These are phyloP conservation scores for Oemleria cerasiformis DNA, from an alignment of 306 rosid species.

Conservation along the genomic window DNA sequence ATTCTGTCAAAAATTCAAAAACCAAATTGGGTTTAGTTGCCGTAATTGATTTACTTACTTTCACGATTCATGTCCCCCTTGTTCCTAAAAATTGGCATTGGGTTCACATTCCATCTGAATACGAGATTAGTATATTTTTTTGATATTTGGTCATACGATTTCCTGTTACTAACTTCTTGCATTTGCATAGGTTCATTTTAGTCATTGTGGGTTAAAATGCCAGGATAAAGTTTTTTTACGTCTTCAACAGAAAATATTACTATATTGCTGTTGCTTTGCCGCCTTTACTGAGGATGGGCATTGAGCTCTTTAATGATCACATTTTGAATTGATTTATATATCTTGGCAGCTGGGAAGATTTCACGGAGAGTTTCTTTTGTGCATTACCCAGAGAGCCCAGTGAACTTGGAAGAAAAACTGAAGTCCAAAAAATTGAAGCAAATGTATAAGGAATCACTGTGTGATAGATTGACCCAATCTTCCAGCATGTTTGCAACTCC, in stretches of 20 bases:
- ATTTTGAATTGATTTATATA: background rate
- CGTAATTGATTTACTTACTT: background rate
- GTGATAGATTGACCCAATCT: slow-evolving; percentile 36
- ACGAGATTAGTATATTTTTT: too few species aligned
- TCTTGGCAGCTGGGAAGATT: slow-evolving; percentile 66
- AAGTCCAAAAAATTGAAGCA: slow-evolving; percentile 29
- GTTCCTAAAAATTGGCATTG: background rate
- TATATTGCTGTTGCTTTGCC: slow-evolving; percentile 12
- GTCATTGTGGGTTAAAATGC: background rate
- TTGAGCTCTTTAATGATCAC: background rate
- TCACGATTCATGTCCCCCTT: background rate
- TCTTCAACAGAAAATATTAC: too few species aligned
- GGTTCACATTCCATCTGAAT: background rate
- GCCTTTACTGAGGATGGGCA: background rate
- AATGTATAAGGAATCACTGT: slow-evolving; percentile 24
- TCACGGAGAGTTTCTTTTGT: slow-evolving; percentile 60
- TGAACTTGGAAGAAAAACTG: slow-evolving; percentile 42
- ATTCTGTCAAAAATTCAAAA: background rate
- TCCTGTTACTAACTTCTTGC: background rate
- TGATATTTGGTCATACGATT: too few species aligned
- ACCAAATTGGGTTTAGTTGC: background rate
- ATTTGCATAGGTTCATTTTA: background rate
- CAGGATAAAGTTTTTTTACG: too few species aligned
- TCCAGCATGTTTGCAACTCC: slow-evolving; percentile 41
- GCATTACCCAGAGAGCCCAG: slow-evolving; percentile 62